A percentile compares a stretch with the other conserved stretches of the same genome.
phyloP scores from a whole-genome alignment of 2,329 filamentous ascomycete species.

The Chalara sp. region DNA sequence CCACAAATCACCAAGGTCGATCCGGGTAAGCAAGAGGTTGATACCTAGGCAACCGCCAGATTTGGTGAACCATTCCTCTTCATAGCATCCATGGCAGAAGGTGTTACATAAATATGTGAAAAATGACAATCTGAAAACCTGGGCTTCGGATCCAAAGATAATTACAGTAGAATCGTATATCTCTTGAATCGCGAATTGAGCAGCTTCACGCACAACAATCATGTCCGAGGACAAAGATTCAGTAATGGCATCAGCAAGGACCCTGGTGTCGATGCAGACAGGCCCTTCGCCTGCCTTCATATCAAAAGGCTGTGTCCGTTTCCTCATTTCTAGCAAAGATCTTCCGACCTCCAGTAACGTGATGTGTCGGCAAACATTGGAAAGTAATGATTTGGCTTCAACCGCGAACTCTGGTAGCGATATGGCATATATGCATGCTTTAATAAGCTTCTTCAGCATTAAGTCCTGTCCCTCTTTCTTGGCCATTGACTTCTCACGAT shows the following conservation, averaged over 20 bases:
- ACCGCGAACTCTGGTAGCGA: constrained; percentile 75
- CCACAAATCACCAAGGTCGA: constrained; percentile 81
- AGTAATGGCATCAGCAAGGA: constrained; percentile 83
- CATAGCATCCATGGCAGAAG: constrained; percentile 92
- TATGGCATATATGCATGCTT: constrained; percentile 79
- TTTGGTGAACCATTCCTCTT: constrained; percentile 98
- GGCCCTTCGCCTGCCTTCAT: constrained; percentile 81
- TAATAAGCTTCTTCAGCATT: constrained; percentile 77
- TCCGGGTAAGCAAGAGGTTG: constrained; percentile 74
- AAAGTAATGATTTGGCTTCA: constrained; percentile 68
- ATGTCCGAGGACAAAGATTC: constrained; percentile 87
- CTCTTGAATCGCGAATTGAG: constrained; percentile 69
- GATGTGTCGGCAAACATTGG: constrained; percentile 82
- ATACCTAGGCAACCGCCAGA: constrained; percentile 89
- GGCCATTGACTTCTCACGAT: constrained; percentile 72
- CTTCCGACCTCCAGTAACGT: constrained; percentile 83
- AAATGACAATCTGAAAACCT: constrained; percentile 72
- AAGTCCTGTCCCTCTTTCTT: constrained; percentile 84
- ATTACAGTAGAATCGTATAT: constrained; percentile 70
- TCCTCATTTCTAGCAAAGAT: constrained; percentile 74
- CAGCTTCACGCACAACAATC: constrained; percentile 71
- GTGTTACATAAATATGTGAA: constrained; percentile 76
- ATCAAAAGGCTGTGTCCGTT: constrained; percentile 72
- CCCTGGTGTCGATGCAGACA: constrained; percentile 76
- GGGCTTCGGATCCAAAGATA: constrained; percentile 70